Percentiles rank a stretch among this genome's conserved stretches.
Conservation (phyloP, 75 land plant species). For the Selaginella tamariscina region DNA sequence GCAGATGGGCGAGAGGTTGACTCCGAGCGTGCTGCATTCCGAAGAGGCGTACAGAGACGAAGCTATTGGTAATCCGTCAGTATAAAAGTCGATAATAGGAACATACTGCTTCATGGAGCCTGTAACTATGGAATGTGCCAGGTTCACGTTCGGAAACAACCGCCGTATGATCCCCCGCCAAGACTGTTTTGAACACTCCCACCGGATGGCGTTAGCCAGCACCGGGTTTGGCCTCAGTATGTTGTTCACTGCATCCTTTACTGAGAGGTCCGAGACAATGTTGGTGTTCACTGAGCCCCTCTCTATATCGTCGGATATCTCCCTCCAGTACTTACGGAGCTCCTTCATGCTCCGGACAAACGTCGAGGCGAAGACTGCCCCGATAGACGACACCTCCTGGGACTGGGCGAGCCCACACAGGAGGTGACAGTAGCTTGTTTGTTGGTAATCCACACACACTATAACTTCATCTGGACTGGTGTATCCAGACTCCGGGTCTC, state of each 20-base stretch:
- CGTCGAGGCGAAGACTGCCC: slow-evolving; percentile 8
- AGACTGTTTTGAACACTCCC: neutral
- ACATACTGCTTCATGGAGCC: slow-evolving; percentile 13
- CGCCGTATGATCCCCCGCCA: slow-evolving; percentile 2
- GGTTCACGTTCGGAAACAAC: neutral
- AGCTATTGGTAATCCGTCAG: neutral
- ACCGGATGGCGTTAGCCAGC: neutral
- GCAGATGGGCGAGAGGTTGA: neutral
- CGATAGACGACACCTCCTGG: neutral
- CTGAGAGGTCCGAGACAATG: neutral
- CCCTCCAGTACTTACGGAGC: neutral
- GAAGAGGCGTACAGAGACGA: neutral
- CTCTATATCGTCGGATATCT: neutral
- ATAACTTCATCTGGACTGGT: slow-evolving; percentile 5
- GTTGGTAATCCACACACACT: neutral
- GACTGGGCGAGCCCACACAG: slow-evolving; percentile 3
- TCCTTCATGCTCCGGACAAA: neutral
- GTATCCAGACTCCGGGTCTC: neutral
- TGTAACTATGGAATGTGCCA: neutral
- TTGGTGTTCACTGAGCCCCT: neutral
- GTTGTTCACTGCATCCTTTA: neutral
- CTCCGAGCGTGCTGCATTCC: slow-evolving; percentile 4
- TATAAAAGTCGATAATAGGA: neutral
- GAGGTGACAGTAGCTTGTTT: neutral
- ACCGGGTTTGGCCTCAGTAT: neutral